Evolutionary conservation across 805 yeast species (phyloP).

Genomic region (Ogataea methanolica): DNA sequence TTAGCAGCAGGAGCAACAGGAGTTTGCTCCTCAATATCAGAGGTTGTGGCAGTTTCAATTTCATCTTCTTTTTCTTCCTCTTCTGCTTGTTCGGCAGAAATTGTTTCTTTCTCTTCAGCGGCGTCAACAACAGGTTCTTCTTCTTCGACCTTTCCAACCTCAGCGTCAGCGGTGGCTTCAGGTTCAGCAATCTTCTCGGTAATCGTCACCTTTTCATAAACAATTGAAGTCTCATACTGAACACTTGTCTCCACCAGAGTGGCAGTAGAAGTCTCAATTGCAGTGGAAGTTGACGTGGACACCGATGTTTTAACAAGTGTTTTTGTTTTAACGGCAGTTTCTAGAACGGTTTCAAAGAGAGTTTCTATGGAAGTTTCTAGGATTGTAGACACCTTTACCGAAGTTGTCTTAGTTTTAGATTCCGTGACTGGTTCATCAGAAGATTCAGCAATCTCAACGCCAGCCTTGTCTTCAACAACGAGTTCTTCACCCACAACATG

Average conservation of each 20-base stretch:
- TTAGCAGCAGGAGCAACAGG: too few relatives aligned
- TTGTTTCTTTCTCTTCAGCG: not conserved
- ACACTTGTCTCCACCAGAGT: too few relatives aligned
- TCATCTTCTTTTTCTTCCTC: not conserved
- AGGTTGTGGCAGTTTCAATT: not conserved
- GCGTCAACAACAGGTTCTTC: not conserved
- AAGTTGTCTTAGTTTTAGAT: not conserved
- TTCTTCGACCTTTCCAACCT: not conserved
- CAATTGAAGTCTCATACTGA: slow-evolving; percentile 1
- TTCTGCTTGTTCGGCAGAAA: not conserved
- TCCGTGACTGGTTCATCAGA: not conserved
- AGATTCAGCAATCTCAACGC: not conserved
- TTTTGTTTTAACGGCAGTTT: slow-evolving; percentile 6
- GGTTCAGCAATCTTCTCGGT: slow-evolving; percentile 2
- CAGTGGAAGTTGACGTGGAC: slow-evolving; percentile 6
- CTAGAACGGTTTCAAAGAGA: not conserved
- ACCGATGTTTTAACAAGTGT: slow-evolving; percentile 5
- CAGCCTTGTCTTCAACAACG: too few relatives aligned
- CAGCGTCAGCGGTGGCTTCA: not conserved
- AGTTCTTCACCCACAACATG: too few relatives aligned
- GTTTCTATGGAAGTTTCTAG: not conserved
- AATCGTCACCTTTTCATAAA: not conserved
- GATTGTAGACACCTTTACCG: not conserved
- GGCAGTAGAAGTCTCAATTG: slow-evolving; percentile 4
- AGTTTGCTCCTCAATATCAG: not conserved